Conservation (phyloP, 106 monocot genomes). For the Allium fistulosum region DNA sequence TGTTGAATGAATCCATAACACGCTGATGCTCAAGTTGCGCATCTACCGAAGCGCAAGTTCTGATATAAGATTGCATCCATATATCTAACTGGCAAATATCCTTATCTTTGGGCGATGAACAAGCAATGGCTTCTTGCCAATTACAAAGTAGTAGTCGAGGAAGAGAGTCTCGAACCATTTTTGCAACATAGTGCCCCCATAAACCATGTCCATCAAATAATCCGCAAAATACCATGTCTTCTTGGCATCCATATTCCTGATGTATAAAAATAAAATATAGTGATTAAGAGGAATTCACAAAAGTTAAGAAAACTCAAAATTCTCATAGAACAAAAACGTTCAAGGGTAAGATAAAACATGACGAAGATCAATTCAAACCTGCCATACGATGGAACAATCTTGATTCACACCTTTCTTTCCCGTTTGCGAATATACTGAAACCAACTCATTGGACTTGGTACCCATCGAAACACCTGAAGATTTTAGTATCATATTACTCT, state of each 20-base stretch:
- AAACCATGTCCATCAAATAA: slow-evolving; percentile 89
- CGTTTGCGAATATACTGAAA: slow-evolving; percentile 53
- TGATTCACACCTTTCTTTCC: slow-evolving; percentile 93
- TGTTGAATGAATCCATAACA: slow-evolving; percentile 57
- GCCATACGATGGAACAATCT: slow-evolving; percentile 81
- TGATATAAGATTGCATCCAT: slow-evolving; percentile 67
- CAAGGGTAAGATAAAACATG: neutral
- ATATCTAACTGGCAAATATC: slow-evolving; percentile 36
- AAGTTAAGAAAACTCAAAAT: neutral
- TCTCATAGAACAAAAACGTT: neutral
- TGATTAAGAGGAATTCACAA: neutral
- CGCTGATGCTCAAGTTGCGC: slow-evolving; percentile 48
- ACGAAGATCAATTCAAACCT: slow-evolving; percentile 27
- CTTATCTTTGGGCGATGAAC: slow-evolving; percentile 17
- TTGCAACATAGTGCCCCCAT: slow-evolving; percentile 89
- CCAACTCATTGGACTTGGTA: slow-evolving; percentile 38
- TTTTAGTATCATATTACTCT: slow-evolving; percentile 45
- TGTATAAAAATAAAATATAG: slow-evolving; percentile 5
- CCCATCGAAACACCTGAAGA: slow-evolving; percentile 45
- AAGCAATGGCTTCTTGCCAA: slow-evolving; percentile 65
- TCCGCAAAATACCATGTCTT: slow-evolving; percentile 75
- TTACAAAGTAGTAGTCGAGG: slow-evolving; percentile 64
- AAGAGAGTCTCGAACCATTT: slow-evolving; percentile 51
- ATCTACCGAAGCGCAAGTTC: slow-evolving; percentile 56
- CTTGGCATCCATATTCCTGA: slow-evolving; percentile 84